These are phyloP conservation scores for Artemisia annua DNA, from an alignment of 129 eudicot species.

Conservation along the genomic window DNA sequence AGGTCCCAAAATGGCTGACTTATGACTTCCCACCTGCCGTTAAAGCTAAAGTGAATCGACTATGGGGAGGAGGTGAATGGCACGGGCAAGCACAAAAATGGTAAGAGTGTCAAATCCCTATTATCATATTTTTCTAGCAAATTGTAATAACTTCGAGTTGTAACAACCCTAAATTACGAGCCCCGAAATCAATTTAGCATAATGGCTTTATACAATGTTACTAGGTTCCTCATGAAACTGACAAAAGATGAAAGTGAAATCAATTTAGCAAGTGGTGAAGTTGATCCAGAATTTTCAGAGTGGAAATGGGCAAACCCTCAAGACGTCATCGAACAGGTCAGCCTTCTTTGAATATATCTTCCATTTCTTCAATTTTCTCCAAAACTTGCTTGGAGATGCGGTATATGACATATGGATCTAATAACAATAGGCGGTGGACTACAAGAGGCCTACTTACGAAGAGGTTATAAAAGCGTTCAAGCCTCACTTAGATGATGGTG, in stretches of 20 bases:
- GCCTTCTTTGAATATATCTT: conserved; percentile 1
- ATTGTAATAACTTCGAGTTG: background rate
- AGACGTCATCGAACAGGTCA: conserved; percentile 86
- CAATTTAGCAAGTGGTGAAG: conserved; percentile 77
- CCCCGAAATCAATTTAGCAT: background rate
- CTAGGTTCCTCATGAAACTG: conserved; percentile 84
- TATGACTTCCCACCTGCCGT: conserved; percentile 97
- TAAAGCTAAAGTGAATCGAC: conserved; percentile 95
- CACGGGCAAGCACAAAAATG: conserved; percentile 99
- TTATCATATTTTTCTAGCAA: background rate
- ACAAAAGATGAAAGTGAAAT: conserved; percentile 80
- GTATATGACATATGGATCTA: background rate
- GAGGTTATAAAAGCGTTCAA: conserved; percentile 80
- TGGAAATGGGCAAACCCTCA: conserved; percentile 98
- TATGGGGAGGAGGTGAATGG: conserved; percentile 99
- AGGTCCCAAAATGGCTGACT: conserved; percentile 95
- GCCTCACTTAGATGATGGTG: conserved; percentile 41
- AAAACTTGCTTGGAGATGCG: background rate
- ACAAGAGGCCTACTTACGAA: conserved; percentile 95
- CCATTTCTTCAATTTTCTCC: background rate
- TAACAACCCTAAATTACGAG: background rate
- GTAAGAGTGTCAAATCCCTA: conserved; percentile 33
- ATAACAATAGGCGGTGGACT: conserved; percentile 79
- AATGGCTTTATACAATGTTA: conserved; percentile 4
- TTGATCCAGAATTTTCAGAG: conserved; percentile 88